Evolutionary conservation across 257 asterid genomes (phyloP).

Genomic region (Ballota nigra): DNA sequence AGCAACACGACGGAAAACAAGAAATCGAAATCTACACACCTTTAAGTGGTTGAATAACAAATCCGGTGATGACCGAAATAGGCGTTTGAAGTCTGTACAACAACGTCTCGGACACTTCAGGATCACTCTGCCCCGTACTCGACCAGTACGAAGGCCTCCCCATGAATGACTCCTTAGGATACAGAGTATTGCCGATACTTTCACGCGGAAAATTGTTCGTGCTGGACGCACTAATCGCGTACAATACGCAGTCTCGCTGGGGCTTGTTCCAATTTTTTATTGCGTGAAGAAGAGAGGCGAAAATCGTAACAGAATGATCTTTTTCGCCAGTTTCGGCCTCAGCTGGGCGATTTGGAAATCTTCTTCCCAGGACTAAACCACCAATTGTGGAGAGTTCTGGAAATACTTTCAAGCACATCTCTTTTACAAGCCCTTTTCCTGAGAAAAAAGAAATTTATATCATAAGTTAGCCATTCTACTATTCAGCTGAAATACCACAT

Average conservation of each 20-base stretch:
- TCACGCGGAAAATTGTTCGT: constrained; percentile 64
- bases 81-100: constrained; percentile 53
- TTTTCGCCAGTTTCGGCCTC: constrained; percentile 34
- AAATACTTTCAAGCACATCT: constrained; percentile 50
- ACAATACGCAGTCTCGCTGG: constrained; percentile 47
- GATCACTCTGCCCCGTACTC: constrained; percentile 66
- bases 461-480: constrained; percentile 6
- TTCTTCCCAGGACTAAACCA: constrained; percentile 21
- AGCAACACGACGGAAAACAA: not conserved
- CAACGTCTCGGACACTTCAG: constrained; percentile 64
- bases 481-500: too few relatives aligned
- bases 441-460: constrained; percentile 28
- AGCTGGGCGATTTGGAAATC: not conserved
- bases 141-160: constrained; percentile 76
- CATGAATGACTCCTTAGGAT: constrained; percentile 44
- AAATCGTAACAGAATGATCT: constrained; percentile 44
- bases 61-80: constrained; percentile 64
- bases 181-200: constrained; percentile 59
- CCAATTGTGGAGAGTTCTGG: constrained; percentile 55
- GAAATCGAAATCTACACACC: constrained; percentile 34
- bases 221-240: constrained; percentile 76
- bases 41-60: constrained; percentile 71
- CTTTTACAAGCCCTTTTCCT: constrained; percentile 59
- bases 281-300: constrained; percentile 55
- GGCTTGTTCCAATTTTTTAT: constrained; percentile 39